Conservation (phyloP, 1,139 yeast species). For the Meyerozyma sp. region DNA sequence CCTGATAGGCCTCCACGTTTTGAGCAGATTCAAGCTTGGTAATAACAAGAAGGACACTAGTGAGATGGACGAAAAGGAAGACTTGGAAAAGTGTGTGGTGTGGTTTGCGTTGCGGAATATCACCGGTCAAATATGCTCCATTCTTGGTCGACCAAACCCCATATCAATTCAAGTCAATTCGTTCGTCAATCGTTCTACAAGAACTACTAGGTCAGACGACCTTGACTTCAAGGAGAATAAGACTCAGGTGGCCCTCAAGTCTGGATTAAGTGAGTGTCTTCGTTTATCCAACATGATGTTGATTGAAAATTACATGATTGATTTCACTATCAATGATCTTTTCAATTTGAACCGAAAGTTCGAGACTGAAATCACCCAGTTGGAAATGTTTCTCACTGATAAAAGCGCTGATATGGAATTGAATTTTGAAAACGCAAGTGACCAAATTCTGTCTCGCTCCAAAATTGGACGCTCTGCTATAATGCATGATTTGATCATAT, state of each 20-base stretch:
- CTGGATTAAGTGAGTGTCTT: conserved; percentile 46
- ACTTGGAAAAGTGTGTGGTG: conserved; percentile 33
- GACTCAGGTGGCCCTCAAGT: conserved; percentile 30
- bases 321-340: conserved; percentile 36
- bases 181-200: conserved; percentile 16
- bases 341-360: conserved; percentile 35
- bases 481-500: conserved; percentile 38
- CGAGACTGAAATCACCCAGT: conserved; percentile 33
- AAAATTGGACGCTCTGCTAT: conserved; percentile 31
- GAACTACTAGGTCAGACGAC: conserved; percentile 3
- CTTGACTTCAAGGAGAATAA: conserved; percentile 19
- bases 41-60: conserved; percentile 15
- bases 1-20: conserved; percentile 48
- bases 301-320: conserved; percentile 48
- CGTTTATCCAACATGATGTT: conserved; percentile 46
- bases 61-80: conserved; percentile 22
- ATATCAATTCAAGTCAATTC: conserved; percentile 47
- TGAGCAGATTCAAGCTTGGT: conserved; percentile 21
- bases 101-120: conserved; percentile 48
- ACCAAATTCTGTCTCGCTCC: neutral
- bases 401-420: neutral
- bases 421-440: neutral
- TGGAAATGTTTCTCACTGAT: conserved; percentile 18
- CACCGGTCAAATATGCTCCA: conserved; percentile 46
- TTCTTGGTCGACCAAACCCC: conserved; percentile 53